These are phyloP conservation scores for Fraxinus latifolia DNA, from an alignment of 305 asterid species.

Conservation along the genomic window DNA sequence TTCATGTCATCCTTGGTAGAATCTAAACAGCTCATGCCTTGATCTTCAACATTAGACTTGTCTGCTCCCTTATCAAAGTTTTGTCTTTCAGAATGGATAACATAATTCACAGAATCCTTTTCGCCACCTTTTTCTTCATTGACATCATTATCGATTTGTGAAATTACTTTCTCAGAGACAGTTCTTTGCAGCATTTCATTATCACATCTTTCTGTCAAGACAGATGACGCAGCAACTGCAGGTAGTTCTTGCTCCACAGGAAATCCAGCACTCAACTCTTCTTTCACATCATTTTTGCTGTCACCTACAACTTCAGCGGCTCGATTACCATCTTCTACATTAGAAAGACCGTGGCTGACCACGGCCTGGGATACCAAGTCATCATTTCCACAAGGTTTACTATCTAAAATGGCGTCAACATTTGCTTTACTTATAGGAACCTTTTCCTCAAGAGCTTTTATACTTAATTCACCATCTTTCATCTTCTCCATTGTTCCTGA, in stretches of 20 bases:
- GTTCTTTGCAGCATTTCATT: constrained; percentile 20
- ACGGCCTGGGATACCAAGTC: constrained; percentile 22
- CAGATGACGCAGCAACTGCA: constrained; percentile 2
- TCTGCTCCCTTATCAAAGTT: constrained; percentile 5
- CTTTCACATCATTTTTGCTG: constrained; percentile 25
- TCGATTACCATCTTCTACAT: constrained; percentile 26
- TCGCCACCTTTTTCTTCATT: constrained; percentile 22
- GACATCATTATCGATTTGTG: constrained; percentile 13
- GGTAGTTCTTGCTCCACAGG: constrained; percentile 22
- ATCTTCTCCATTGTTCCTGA: constrained; percentile 25
- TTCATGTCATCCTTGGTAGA: constrained; percentile 7
- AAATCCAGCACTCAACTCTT: constrained; percentile 16
- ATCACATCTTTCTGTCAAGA: constrained; percentile 16
- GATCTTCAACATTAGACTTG: constrained; percentile 15
- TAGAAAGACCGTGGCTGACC: constrained; percentile 20
- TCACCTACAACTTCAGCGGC: constrained; percentile 30
- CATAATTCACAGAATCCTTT: not conserved
- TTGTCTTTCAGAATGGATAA: constrained; percentile 22
- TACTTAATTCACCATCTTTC: constrained; percentile 29
- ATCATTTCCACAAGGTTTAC: constrained; percentile 22
- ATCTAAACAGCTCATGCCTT: constrained; percentile 4
- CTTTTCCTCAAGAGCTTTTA: constrained; percentile 30
- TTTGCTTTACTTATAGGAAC: constrained; percentile 6
- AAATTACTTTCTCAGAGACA: constrained; percentile 16
- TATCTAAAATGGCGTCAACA: constrained; percentile 23